Base-by-base conservation (phyloP, 805 yeast genomes). In the Grigorovia jiainica region DNA sequence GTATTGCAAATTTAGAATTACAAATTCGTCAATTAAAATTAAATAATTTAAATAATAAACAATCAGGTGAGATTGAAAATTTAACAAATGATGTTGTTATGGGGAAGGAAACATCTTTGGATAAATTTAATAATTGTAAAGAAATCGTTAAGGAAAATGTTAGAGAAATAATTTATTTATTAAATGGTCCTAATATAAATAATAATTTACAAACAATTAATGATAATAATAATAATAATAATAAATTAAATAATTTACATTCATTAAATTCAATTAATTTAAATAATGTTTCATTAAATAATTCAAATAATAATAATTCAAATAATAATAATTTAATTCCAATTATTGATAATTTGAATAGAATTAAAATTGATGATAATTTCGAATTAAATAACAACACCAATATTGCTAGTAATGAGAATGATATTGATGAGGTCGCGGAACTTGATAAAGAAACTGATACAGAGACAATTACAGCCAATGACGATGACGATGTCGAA, bases 1-100 rank as follows among this genome's bases (percentile, higher is more conserved):
- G 63, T 25, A 72, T 77, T 37, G 69, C 76, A 4, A 66, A 64
- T 38, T 59, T 77, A 16, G 79, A 76, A 48, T 72, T 77, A 31
- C 80, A 76, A 47, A 74, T 73, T 48, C 18, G 25, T 35, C 38
- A 25, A 8, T 25, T 18, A 27, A 19, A 15, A 16, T 9, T 25
- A 16, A 13, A 21, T 13, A 9, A 11, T 4, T 15, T 24, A 10
- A 7, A 6, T 5, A 17, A 11, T 13, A 13, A 15, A n/a, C 34
- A 25, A n/a, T n/a, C 36, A 34, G 34, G n/a, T 31, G 34, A 15
- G n/a, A 10, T 34, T 21, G 19, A 34, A 13, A 34, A 34, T 17
- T 18, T 34, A 13, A 34, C 36, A n/a, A n/a, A n/a, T n/a, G n/a
- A n/a, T n/a, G n/a, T n/a, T n/a, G n/a, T n/a, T n/a, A n/a, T n/a